Evolutionary conservation across 768 basidiomycete species (phyloP), one percentile per base, ranked within the genome.

Genomic region (Psilocybe subaeruginosa): DNA sequence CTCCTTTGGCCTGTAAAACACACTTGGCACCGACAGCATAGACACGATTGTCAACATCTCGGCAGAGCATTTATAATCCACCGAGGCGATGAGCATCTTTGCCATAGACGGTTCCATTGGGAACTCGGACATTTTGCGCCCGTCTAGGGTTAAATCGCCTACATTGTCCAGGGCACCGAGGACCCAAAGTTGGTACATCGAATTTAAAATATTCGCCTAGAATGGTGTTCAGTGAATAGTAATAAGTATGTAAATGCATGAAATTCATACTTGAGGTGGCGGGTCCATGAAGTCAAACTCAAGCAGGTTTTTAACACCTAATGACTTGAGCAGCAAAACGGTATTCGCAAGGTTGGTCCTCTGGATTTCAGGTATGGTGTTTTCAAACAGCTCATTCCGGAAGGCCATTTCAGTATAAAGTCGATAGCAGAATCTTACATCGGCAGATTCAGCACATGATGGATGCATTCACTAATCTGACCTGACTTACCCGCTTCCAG

Each of bases 211-310:
- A 72, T 98, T 98, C 56, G 93, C 93, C 90, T 95, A 29, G 12
- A 29, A 8, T 7, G 37, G n/a, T 29, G 4, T 5, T 60, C 23
- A 60, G 19, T n/a, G 17, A 35, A 37, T 6, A 19, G 51, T 54
- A 23, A 55, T 43, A 39, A 62, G n/a, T 49, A 55, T 8, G 45
- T 14, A 41, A 41, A n/a, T 23, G 31, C 14, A 45, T 9, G 29
- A 51, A 31, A 51, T 17, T 50, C 74, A 57, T 67, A 90, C 93
- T 83, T 97, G 95, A n/a, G 97, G 97, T 19, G 97, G 97, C n/a
- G 97, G 97, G 73, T 99, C 97, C 97, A 99, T 99, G 72, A 99
- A 99, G 76, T 99, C 97, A 70, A 99, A 99, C 75, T 99, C 97
- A 19, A 99, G 83, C 45, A 98, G 76, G 72, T 99, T 95, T 80